A percentile compares a stretch with the other conserved stretches of the same genome.
Conservation (phyloP, 371 early-diverging fungal species). For the Funneliformis caledonium region DNA sequence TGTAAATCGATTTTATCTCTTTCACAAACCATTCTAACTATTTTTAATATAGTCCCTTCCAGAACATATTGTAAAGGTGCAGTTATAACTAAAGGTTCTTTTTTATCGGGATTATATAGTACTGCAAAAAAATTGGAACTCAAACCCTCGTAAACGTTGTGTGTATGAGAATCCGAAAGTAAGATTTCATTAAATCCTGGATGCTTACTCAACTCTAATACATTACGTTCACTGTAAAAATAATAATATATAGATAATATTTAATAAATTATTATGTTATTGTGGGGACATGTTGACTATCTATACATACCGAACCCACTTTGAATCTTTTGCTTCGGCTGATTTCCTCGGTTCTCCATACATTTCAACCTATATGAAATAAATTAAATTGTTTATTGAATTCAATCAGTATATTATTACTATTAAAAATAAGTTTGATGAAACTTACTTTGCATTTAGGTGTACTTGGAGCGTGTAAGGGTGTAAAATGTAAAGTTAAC, state of each 20-base stretch:
- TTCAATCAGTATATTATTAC: not conserved
- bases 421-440: not conserved
- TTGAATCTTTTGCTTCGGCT: slow-evolving; percentile 66
- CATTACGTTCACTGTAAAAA: slow-evolving; percentile 48
- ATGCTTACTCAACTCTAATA: slow-evolving; percentile 48
- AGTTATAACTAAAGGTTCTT: slow-evolving; percentile 50
- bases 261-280: not conserved
- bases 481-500: not conserved
- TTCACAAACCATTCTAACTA: slow-evolving; percentile 47
- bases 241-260: not conserved
- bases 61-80: slow-evolving; percentile 64
- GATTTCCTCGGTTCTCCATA: slow-evolving; percentile 52
- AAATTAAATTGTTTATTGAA: slow-evolving; percentile 53
- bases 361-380: slow-evolving; percentile 53
- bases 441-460: not conserved
- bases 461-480: not conserved
- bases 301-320: slow-evolving; percentile 62
- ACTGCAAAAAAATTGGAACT: slow-evolving; percentile 68
- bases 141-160: slow-evolving; percentile 65
- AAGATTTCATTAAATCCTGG: slow-evolving; percentile 62
- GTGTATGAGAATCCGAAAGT: slow-evolving; percentile 53
- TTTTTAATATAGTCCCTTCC: slow-evolving; percentile 62
- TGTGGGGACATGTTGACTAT: not conserved
- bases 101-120: slow-evolving; percentile 41
- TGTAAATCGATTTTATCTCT: slow-evolving; percentile 33